A percentile compares a stretch with the other conserved stretches of the same genome.
These are phyloP conservation scores for Aurinia saxatilis DNA, from an alignment of 345 rosid species.

Conservation along the genomic window DNA sequence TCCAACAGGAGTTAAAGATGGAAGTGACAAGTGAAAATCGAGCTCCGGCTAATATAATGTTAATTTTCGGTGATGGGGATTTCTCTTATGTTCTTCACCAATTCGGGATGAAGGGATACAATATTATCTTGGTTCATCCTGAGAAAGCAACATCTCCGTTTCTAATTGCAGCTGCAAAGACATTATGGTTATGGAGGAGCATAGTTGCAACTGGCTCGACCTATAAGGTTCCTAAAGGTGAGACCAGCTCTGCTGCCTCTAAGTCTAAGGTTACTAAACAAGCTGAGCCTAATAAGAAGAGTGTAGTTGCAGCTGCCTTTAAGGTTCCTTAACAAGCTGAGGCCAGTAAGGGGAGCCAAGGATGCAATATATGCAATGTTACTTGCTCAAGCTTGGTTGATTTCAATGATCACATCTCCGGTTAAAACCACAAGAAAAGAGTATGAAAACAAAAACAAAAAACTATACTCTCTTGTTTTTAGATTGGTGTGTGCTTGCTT, in stretches of 20 bases:
- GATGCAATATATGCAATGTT: slow-evolving; percentile 39
- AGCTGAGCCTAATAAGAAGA: neutral
- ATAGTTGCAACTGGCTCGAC: slow-evolving; percentile 36
- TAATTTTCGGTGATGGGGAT: slow-evolving; percentile 77
- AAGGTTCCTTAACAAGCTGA: slow-evolving; percentile 33
- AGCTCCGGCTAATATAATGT: slow-evolving; percentile 63
- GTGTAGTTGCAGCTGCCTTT: slow-evolving; percentile 23
- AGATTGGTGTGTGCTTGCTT: no score
- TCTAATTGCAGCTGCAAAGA: slow-evolving; percentile 58
- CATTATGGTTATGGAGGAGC: slow-evolving; percentile 62
- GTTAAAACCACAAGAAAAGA: slow-evolving; percentile 11
- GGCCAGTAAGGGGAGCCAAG: slow-evolving; percentile 12
- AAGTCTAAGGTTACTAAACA: slow-evolving; percentile 1
- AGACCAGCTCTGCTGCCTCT: slow-evolving; percentile 20
- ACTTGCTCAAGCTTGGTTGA: slow-evolving; percentile 29
- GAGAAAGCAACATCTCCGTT: slow-evolving; percentile 42
- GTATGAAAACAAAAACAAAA: no score
- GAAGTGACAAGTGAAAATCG: slow-evolving; percentile 77
- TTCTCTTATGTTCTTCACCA: slow-evolving; percentile 82
- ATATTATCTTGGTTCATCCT: slow-evolving; percentile 71
- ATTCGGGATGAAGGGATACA: slow-evolving; percentile 69
- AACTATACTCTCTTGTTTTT: neutral
- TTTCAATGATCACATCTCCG: neutral
- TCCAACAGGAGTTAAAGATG: slow-evolving; percentile 66
- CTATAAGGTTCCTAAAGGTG: slow-evolving; percentile 22